phyloP scores from a whole-genome alignment of 2,329 filamentous ascomycete genomes.

The Bimuria novae-zelandiae region DNA sequence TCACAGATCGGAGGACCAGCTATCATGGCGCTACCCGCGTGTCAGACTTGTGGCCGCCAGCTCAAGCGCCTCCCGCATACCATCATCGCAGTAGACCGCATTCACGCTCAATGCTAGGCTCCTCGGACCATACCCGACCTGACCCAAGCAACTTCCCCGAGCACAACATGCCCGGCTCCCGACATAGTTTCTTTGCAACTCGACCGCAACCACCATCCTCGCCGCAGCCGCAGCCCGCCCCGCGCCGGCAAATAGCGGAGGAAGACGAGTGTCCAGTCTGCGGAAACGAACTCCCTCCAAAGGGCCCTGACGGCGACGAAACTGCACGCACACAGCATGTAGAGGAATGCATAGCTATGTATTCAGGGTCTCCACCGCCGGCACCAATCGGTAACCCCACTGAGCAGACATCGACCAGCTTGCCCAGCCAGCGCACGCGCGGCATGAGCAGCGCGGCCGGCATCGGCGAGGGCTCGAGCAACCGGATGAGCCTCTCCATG shows the following conservation, averaged over 20 bases:
- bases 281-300: conserved; percentile 69
- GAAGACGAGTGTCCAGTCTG: conserved; percentile 83
- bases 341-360: conserved; percentile 45
- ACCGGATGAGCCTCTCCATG: conserved; percentile 30
- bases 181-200: conserved; percentile 19
- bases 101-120: conserved; percentile 17
- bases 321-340: conserved; percentile 51
- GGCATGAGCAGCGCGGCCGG: conserved; percentile 37
- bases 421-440: conserved; percentile 36
- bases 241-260: conserved; percentile 54
- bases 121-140: conserved; percentile 7
- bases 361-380: conserved; percentile 32
- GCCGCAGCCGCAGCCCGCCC: conserved; percentile 25
- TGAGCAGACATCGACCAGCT: conserved; percentile 30
- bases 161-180: conserved; percentile 19
- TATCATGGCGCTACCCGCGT: conserved; percentile 28
- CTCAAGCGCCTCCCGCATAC: conserved; percentile 20
- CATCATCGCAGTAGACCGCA: conserved; percentile 15
- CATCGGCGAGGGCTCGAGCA: conserved; percentile 32
- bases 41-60: conserved; percentile 32
- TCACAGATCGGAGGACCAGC: conserved; percentile 28
- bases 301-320: conserved; percentile 45
- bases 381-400: conserved; percentile 11
- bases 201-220: background rate
- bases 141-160: conserved; percentile 17